Base-by-base conservation (phyloP, 2,329 filamentous ascomycete species). In the Aurifilum marmelostoma region DNA sequence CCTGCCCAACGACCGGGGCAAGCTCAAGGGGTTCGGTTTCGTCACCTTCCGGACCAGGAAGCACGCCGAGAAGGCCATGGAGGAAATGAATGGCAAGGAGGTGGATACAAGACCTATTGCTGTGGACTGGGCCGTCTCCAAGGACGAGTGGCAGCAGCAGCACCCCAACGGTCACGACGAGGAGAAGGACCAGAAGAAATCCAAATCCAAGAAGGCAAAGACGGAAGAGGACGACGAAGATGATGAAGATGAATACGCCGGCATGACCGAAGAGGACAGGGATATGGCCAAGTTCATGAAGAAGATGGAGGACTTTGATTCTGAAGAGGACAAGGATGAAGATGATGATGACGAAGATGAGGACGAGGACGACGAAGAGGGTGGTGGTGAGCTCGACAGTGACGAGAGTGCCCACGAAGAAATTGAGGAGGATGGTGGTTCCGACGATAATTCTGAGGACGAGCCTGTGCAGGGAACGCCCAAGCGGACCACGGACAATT, bases 111-210 rank as follows among this genome's bases (percentile, higher is more conserved):
- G 96, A 75, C 91, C 90, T 11, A 80, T 99, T 71, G 96, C 95
- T 37, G 96, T 99, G 8, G 96, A 99, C 81, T 99, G 93, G 93
- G 95, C 97, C 41, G 94, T 98, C 3, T 93, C 97, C 71, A 97
- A 97, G 82, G 86, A 90, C 56, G 89, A 91, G 8, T 99, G 93
- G 93, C 87, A 94, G 71, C 85, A 89, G 71, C 83, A 89, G 72
- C 85, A 89, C 66, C 77, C 82, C 60, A 75, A 75, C 4, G 34
- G 34, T 32, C 79, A 79, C 18, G 78, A 79, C 24, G 80, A 78
- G 50, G 78, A 77, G 8, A 79, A 82, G 62, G 73, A 75, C 4
- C 73, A 76, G 14, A 71, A 77, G 60, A 71, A 69, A 14, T 29
- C 73, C 32, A 75, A 77, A 68, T 71, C 73, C 32, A 78, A 77